A percentile compares a stretch with the other conserved stretches of the same genome.
Evolutionary conservation across 75 land plant genomes (phyloP).

Genomic region (Selaginella moellendorffii): DNA sequence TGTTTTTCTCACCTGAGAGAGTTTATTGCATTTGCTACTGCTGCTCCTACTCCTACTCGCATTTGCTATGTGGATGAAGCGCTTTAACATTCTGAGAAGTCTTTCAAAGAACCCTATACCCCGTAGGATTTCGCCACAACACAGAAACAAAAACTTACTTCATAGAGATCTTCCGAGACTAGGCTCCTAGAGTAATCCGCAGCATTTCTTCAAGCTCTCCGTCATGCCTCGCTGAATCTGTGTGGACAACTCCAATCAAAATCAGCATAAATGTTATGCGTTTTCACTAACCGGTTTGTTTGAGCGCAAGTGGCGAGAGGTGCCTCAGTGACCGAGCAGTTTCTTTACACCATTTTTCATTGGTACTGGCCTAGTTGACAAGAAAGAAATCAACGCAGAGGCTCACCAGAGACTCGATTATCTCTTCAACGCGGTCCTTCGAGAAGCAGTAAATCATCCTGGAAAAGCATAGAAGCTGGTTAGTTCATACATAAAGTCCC

Average conservation of each 20-base stretch:
- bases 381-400: neutral
- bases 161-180: neutral
- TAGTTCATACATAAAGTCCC: too few relatives aligned
- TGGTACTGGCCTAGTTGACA: constrained; percentile 33
- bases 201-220: neutral
- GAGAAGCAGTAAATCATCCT: constrained; percentile 40
- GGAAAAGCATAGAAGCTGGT: neutral
- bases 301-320: constrained; percentile 75
- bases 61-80: too few relatives aligned
- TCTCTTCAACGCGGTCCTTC: constrained; percentile 70
- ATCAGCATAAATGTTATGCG: neutral
- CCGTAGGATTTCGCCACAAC: too few relatives aligned
- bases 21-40: too few relatives aligned
- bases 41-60: too few relatives aligned
- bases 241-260: neutral
- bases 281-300: constrained; percentile 29
- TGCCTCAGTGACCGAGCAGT: constrained; percentile 43
- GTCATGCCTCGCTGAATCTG: neutral
- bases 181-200: neutral
- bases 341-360: constrained; percentile 49
- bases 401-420: constrained; percentile 54
- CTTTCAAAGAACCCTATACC: too few relatives aligned
- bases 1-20: too few relatives aligned
- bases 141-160: neutral
- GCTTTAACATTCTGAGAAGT: too few relatives aligned